Evolutionary conservation across 768 basidiomycete genomes (phyloP).

Genomic region (Mrakia blollopis): DNA sequence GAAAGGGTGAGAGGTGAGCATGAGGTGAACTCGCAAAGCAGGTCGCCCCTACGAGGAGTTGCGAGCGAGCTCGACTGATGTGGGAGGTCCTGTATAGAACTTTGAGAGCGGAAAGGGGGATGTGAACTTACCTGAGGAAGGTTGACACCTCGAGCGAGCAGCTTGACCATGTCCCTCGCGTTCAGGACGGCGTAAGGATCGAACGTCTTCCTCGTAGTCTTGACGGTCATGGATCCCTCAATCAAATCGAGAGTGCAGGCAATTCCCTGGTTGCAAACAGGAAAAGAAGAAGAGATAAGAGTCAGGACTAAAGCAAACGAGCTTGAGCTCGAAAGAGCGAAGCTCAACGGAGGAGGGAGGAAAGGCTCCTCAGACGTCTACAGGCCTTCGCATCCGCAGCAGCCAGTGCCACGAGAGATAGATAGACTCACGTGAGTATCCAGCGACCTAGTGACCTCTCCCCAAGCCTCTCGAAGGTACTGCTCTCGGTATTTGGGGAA

Average conservation of each 20-base stretch:
- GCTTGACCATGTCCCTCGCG: slow-evolving; percentile 90
- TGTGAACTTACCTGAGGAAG: slow-evolving; percentile 47
- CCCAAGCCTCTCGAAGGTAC: slow-evolving; percentile 92
- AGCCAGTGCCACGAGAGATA: slow-evolving; percentile 4
- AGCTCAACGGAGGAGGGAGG: background rate
- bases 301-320: background rate
- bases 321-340: background rate
- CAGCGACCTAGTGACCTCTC: slow-evolving; percentile 74
- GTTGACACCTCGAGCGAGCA: slow-evolving; percentile 86
- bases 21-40: background rate
- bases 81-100: too few relatives aligned
- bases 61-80: too few relatives aligned
- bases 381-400: background rate
- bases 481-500: slow-evolving; percentile 99
- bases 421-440: slow-evolving; percentile 63
- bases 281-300: background rate
- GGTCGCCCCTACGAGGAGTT: background rate
- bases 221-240: slow-evolving; percentile 95
- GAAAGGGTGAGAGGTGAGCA: background rate
- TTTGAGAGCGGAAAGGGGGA: background rate
- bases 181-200: slow-evolving; percentile 96
- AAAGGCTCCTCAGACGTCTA: background rate
- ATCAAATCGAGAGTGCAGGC: slow-evolving; percentile 89
- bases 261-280: slow-evolving; percentile 59
- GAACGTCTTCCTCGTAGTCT: slow-evolving; percentile 92